Evolutionary conservation across 139 green algal species (phyloP), one percentile per base, ranked within the genome.

Genomic region (Coccomyxa sp.): DNA sequence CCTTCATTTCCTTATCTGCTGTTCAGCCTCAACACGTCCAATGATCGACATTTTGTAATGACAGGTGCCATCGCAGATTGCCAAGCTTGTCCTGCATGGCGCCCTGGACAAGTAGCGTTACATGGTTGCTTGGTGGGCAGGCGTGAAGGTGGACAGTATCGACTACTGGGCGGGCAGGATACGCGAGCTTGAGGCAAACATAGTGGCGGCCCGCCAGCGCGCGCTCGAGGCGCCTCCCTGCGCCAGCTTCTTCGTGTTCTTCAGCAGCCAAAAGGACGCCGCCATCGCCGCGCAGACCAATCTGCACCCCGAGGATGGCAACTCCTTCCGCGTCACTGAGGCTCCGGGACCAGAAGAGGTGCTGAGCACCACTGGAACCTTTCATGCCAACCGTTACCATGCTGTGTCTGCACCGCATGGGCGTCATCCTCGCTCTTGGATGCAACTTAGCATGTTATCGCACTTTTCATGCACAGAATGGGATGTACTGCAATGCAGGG

Each of bases 181-280:
- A 13, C 74, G 85, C 17, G 45, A 82, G 32, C 82, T 86, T 27
- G 85, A 88, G 79, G n/a, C 58, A 17, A 51, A 75, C 18, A 84
- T 88, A 57, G 74, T 59, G 17, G 68, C 67, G 30, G 85, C 60
- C 30, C 67, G 85, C 11, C 14, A 84, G 63, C 59, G 38, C 27
- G 85, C 76, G 38, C 79, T 84, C 23, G 27, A 67, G 27, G 51
- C 58, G 14, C 58, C 58, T 18, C 78, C 85, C 32, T 75, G 77
- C 31, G 38, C 67, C 0, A 80, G 77, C 75, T 88, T 79, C 82
- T 88, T 88, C 67, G 85, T 86, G 21, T 88, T 86, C 84, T 88
- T 88, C 85, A 78, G 57, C 82, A 81, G 58, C 75, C 85, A 88
- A 82, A 80, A 77, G 57, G 82, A 84, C n/a, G 82, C 79, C 12